Percentiles rank a stretch among this genome's conserved stretches.
Evolutionary conservation across 129 eudicot genomes (phyloP).

Genomic region (Artemisia argyi): DNA sequence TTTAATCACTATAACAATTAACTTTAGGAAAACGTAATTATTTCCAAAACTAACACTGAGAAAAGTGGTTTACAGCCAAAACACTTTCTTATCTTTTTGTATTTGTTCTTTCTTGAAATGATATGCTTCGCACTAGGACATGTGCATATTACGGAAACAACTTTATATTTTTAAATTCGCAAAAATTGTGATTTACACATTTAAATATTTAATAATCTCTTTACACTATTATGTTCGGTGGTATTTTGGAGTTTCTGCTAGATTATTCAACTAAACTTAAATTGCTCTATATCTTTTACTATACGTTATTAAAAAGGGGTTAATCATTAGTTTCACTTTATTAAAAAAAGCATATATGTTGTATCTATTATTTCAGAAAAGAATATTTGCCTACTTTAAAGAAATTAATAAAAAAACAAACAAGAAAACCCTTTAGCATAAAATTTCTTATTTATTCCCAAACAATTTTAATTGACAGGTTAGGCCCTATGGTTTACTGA

Average conservation of each 20-base stretch:
- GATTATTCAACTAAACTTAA: background rate
- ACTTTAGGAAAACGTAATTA: no score
- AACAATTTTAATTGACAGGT: background rate
- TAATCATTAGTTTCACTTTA: constrained; percentile 8
- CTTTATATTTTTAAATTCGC: background rate
- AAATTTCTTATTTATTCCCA: background rate
- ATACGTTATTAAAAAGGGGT: constrained; percentile 6
- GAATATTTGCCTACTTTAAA: constrained; percentile 21
- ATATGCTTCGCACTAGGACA: background rate
- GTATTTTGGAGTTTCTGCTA: background rate
- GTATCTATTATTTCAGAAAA: constrained; percentile 19
- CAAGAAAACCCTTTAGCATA: background rate
- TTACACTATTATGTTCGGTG: background rate
- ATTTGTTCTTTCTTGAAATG: constrained; percentile 8
- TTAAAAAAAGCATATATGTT: constrained; percentile 23
- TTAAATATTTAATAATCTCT: background rate
- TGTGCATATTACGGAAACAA: constrained; percentile 14
- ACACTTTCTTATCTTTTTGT: background rate
- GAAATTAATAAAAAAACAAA: background rate
- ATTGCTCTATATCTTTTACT: background rate
- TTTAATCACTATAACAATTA: no score
- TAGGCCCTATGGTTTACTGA: background rate
- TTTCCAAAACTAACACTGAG: no score
- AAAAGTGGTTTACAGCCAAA: background rate
- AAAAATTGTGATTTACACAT: background rate